Evolutionary conservation across 352 stramenopile species (phyloP).

Genomic region (Phytophthora pinifolia): DNA sequence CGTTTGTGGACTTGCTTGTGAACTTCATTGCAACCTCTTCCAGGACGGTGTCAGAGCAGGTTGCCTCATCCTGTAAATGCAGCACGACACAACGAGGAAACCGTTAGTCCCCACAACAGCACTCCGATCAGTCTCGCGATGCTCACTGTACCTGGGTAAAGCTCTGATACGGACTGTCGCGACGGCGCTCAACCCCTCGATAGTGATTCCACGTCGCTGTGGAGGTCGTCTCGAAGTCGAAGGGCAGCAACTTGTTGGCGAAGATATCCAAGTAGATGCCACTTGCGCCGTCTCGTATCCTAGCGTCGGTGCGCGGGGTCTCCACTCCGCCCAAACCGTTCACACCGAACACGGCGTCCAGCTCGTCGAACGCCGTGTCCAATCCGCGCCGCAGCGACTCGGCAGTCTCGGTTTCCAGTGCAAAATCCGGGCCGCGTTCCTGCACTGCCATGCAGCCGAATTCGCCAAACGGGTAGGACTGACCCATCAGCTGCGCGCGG

Average conservation of each 20-base stretch:
- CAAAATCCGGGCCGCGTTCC: constrained; percentile 18
- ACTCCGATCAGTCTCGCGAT: neutral
- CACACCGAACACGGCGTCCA: constrained; percentile 30
- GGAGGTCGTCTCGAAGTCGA: constrained; percentile 34
- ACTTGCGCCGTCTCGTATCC: constrained; percentile 28
- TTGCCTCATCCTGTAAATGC: constrained; percentile 25
- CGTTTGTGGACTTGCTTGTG: constrained; percentile 43
- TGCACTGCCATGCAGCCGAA: neutral
- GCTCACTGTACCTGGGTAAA: constrained; percentile 15
- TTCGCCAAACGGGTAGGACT: constrained; percentile 5
- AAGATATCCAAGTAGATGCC: constrained; percentile 46
- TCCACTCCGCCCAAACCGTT: constrained; percentile 28
- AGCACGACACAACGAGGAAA: constrained; percentile 6
- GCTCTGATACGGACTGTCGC: constrained; percentile 18
- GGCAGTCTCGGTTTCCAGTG: constrained; percentile 28
- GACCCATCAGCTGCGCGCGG: constrained; percentile 13
- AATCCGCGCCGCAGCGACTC: constrained; percentile 32
- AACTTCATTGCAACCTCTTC: constrained; percentile 63
- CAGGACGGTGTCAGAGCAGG: constrained; percentile 48
- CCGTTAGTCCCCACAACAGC: constrained; percentile 4
- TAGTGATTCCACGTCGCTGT: constrained; percentile 46
- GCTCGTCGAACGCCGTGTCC: constrained; percentile 30
- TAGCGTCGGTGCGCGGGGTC: constrained; percentile 18
- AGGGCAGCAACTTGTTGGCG: constrained; percentile 39
- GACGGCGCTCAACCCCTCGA: constrained; percentile 27